Base-by-base conservation (phyloP, 352 stramenopile species). In the Phytopythium litorale region DNA sequence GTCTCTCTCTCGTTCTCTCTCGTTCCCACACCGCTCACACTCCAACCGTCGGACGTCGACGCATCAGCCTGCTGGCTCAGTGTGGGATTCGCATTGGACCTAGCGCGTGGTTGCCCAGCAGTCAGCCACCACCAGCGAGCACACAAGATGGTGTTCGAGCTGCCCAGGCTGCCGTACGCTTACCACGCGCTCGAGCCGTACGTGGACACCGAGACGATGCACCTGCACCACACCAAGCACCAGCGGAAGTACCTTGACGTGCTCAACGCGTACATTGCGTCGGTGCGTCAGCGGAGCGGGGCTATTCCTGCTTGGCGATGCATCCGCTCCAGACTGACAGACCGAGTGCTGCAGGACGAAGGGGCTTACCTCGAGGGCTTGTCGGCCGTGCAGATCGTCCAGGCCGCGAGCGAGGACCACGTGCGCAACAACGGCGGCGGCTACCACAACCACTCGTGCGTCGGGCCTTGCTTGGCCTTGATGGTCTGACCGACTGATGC, bases 211-310 rank as follows among this genome's bases (percentile, higher is more conserved):
- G 66, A 66, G 40, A 97, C 89, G 28, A 91, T 97, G 84, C 92
- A 94, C 67, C 96, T 96, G 73, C 89, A 97, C 76, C 89, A 97
- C 75, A 92, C 83, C 52, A 96, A 96, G 73, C 89, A 97, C 72
- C 89, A 97, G 81, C 83, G 92, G 72, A 80, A 75, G 40, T 94
- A 94, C 68, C 80, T 95, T 61, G 93, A 92, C 81, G 92, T 93
- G 73, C 90, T 94, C 75, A 92, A 97, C 82, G 89, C 83, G 64
- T 93, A 83, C 68, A 90, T 95, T 65, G 70, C 60, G 40, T 80
- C 77, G 63, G 77, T 86, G 63, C 42, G 77, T 68, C 8, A 2
- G 8, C 12, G 28, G 28, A 5, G 28, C 25, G 23, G 1, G 0
- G 35, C 12, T 15, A 5, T 4, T 16, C 19, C n/a, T n/a, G 42